A percentile compares a stretch with the other conserved stretches of the same genome.
phyloP scores from a whole-genome alignment of 2,329 filamentous ascomycete species.

The Cladosporium cucumerinum region DNA sequence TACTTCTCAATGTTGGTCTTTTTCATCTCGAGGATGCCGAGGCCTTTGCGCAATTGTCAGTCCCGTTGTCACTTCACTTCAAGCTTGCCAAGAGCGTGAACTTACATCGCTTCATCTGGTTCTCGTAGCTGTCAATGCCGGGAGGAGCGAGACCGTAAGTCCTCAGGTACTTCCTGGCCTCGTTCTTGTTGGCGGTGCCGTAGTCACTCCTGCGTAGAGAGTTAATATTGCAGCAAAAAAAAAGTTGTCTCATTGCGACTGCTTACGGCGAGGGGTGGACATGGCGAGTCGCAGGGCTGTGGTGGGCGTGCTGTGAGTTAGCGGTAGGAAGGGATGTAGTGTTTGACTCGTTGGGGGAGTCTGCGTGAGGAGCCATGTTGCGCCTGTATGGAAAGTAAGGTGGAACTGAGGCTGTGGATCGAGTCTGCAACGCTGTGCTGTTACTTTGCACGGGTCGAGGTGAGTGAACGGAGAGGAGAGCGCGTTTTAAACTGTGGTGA shows the following conservation, averaged over 20 bases:
- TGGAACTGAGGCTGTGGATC: conserved; percentile 21
- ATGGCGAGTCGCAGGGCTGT: conserved; percentile 34
- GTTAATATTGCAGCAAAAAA: not conserved
- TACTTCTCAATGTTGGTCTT: conserved; percentile 75
- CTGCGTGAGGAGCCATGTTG: conserved; percentile 14
- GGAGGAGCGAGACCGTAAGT: conserved; percentile 54
- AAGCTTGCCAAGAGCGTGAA: conserved; percentile 18
- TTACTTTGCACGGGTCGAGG: not conserved
- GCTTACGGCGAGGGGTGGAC: conserved; percentile 36
- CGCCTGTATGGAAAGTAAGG: conserved; percentile 1
- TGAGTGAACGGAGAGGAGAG: not conserved
- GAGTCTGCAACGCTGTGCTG: not conserved
- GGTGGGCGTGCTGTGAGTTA: conserved; percentile 36
- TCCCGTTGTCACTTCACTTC: conserved; percentile 13
- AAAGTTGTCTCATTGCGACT: not conserved
- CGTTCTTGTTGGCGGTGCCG: conserved; percentile 48
- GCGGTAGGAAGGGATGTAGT: conserved; percentile 24
- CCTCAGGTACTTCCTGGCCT: conserved; percentile 49
- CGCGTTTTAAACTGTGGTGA: not conserved
- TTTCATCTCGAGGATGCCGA: conserved; percentile 70
- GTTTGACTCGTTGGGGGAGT: conserved; percentile 2
- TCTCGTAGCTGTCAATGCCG: conserved; percentile 48
- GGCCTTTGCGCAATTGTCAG: conserved; percentile 46
- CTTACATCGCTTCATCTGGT: conserved; percentile 50
- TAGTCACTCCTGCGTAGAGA: conserved; percentile 42